These are phyloP conservation scores for Hypholoma fasciculare DNA, from an alignment of 768 basidiomycete genomes.

Conservation along the genomic window DNA sequence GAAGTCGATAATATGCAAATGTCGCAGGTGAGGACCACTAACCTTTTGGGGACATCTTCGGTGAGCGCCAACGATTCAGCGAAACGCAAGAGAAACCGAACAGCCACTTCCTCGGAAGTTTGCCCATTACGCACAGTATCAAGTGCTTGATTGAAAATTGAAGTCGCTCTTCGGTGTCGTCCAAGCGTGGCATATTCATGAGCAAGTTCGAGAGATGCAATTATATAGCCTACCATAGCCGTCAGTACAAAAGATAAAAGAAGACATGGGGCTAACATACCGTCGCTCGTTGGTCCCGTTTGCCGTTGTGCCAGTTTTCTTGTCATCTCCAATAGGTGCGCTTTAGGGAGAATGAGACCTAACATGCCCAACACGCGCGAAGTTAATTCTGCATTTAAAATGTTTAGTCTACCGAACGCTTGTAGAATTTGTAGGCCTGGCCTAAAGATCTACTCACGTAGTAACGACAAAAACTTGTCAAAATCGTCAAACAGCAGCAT, in stretches of 20 bases:
- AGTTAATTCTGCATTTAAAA: slow-evolving; percentile 44
- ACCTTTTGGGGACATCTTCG: slow-evolving; percentile 67
- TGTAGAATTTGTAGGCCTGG: neutral
- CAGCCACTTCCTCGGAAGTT: slow-evolving; percentile 50
- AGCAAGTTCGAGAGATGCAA: slow-evolving; percentile 69
- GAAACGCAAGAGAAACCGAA: slow-evolving; percentile 61
- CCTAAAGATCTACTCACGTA: slow-evolving; percentile 43
- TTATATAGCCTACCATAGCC: slow-evolving; percentile 52
- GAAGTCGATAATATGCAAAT: neutral
- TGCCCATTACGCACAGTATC: slow-evolving; percentile 41
- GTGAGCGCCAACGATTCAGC: slow-evolving; percentile 63
- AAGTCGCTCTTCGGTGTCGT: slow-evolving; percentile 62
- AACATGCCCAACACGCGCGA: slow-evolving; percentile 68
- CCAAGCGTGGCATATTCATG: slow-evolving; percentile 81
- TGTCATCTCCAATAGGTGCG: slow-evolving; percentile 66
- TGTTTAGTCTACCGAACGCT: neutral
- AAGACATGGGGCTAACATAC: slow-evolving; percentile 29
- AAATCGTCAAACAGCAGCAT: slow-evolving; percentile 38
- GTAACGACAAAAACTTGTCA: slow-evolving; percentile 43
- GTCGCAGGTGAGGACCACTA: neutral
- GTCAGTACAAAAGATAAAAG: neutral
- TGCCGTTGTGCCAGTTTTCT: slow-evolving; percentile 59
- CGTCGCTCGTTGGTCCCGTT: slow-evolving; percentile 40
- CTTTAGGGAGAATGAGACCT: slow-evolving; percentile 62
- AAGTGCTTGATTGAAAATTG: slow-evolving; percentile 62